A percentile compares a stretch with the other conserved stretches of the same genome.
Conservation (phyloP, 495 filamentous ascomycete genomes). For the Xylaria acuta region DNA sequence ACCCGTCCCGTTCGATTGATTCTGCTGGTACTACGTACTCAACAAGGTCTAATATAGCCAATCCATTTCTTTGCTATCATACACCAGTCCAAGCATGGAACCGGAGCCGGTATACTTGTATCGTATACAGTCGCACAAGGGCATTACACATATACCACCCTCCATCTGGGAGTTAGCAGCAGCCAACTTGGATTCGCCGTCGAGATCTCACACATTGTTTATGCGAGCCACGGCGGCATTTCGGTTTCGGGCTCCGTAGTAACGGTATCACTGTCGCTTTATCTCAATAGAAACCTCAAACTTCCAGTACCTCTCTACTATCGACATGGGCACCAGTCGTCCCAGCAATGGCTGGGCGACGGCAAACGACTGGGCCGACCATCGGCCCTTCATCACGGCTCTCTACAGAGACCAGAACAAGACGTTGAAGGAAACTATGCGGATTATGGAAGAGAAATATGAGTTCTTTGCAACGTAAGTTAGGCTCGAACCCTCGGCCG, state of each 20-base stretch:
- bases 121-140: slow-evolving; percentile 9
- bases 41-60: not conserved
- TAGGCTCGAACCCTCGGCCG: not conserved
- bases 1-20: slow-evolving; percentile 9
- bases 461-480: slow-evolving; percentile 49
- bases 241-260: not conserved
- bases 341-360: slow-evolving; percentile 38
- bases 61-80: not conserved
- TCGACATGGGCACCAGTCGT: slow-evolving; percentile 29
- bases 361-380: slow-evolving; percentile 36
- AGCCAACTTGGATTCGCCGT: not conserved
- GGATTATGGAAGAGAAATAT: slow-evolving; percentile 47
- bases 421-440: slow-evolving; percentile 49
- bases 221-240: not conserved
- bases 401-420: slow-evolving; percentile 48
- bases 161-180: not conserved
- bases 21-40: slow-evolving; percentile 9
- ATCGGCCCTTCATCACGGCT: slow-evolving; percentile 34
- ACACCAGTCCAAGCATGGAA: slow-evolving; percentile 7
- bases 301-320: not conserved
- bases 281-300: not conserved
- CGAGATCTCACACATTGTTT: not conserved
- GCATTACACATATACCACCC: slow-evolving; percentile 22
- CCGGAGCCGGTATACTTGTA: slow-evolving; percentile 5
- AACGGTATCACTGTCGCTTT: not conserved